Percentiles rank a stretch among this genome's conserved stretches.
Conservation (phyloP, 208 protist species). For the Perkinsela sp. region DNA sequence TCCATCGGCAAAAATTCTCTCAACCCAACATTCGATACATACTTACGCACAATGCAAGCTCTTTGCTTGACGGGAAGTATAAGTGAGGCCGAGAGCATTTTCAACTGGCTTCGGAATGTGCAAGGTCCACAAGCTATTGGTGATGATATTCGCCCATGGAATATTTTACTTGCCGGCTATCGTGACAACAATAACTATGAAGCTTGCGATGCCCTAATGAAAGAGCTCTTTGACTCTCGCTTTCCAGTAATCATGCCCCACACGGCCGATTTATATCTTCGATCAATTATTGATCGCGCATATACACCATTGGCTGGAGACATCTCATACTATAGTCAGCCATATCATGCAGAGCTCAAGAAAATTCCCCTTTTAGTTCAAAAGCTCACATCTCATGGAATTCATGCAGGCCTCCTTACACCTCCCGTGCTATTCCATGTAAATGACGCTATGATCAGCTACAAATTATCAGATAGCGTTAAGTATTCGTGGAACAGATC, state of each 20-base stretch:
- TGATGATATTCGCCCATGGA: conserved; percentile 23
- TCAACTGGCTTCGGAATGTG: conserved; percentile 17
- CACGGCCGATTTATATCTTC: conserved; percentile 44
- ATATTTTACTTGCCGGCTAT: conserved; percentile 39
- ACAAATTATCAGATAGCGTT: not conserved
- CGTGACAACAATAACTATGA: conserved; percentile 33
- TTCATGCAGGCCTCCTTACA: conserved; percentile 41
- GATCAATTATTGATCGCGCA: conserved; percentile 46
- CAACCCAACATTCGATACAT: conserved; percentile 32
- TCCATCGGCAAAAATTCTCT: conserved; percentile 29
- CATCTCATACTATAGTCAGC: conserved; percentile 32
- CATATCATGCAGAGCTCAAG: conserved; percentile 51
- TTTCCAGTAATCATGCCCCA: conserved; percentile 32
- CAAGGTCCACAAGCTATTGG: conserved; percentile 17
- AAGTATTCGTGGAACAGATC: not conserved
- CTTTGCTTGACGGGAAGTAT: conserved; percentile 31
- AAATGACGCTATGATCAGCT: conserved; percentile 24
- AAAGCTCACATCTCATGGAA: conserved; percentile 46
- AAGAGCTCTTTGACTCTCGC: conserved; percentile 40
- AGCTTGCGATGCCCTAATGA: conserved; percentile 32
- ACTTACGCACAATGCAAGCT: conserved; percentile 28
- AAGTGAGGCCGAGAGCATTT: conserved; percentile 32
- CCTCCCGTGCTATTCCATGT: conserved; percentile 37
- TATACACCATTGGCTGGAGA: conserved; percentile 31
- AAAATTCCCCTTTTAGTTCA: conserved; percentile 42